Evolutionary conservation across 2,329 filamentous ascomycete species (phyloP), one percentile per base, ranked within the genome.

Genomic region (Fusarium neocosmosporiellum): DNA sequence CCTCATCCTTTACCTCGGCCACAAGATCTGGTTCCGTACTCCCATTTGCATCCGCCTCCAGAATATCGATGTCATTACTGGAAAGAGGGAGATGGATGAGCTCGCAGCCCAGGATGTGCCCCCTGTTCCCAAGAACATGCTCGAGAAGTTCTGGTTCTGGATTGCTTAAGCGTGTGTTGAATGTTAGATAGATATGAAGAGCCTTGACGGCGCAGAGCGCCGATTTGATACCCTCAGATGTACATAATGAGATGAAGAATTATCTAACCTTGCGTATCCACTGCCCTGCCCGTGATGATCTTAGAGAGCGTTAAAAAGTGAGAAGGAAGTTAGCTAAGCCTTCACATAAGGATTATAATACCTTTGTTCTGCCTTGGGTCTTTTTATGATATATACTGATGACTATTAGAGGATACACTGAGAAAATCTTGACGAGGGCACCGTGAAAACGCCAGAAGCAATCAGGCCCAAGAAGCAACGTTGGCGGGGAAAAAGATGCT

Each of bases 61-160:
- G 27, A 63, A 69, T 59, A 69, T 71, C 13, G 69, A 72, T 27
- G 69, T 67, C 20, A 73, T 86, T 59, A 88, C 88, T 0, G 89
- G 89, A 36, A 89, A 89, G 80, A 87, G 85, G 79, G 89, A 90
- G 82, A 91, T 91, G 86, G 89, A 91, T 65, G 88, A 88, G 66
- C 80, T 90, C 66, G 86, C 84, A 50, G 85, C 84, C 3, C 80
- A 83, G 75, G 88, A 89, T 29, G 80, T 80, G 63, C 80, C 81
- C 41, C 85, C 84, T 0, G 81, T 87, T 22, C 79, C 88, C 18
- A 86, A 82, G 77, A 90, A 90, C 71, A 83, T 80, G 80, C 11
- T 86, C 11, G 81, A 90, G 76, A 88, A 82, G 79, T 71, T 83
- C 1, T 90, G 88, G 88, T 90, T 83, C 78, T 90, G 88, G 88